Percentiles rank a stretch among this genome's conserved stretches.
Evolutionary conservation across 2,329 filamentous ascomycete genomes (phyloP).

Genomic region (Aureobasidium sp.): DNA sequence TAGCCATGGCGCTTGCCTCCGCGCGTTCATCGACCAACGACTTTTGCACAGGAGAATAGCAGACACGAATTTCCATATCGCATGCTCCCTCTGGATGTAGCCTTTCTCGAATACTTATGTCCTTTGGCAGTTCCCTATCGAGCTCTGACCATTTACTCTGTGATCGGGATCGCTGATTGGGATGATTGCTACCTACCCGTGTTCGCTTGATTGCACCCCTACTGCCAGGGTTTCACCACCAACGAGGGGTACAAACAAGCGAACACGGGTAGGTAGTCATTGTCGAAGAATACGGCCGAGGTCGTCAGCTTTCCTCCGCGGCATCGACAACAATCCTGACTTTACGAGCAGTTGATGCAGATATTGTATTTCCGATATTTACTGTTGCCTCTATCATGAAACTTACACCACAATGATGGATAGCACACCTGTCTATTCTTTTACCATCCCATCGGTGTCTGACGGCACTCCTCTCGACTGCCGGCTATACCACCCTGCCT

Average conservation of each 20-base stretch:
- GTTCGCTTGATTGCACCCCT: too few species aligned
- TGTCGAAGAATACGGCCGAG: background rate
- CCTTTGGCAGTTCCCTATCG: too few species aligned
- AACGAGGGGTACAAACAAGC: too few species aligned
- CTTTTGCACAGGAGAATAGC: too few species aligned
- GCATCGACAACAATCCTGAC: background rate
- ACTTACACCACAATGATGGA: background rate
- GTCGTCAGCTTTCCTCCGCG: background rate
- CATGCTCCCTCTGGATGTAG: background rate
- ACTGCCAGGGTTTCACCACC: too few species aligned
- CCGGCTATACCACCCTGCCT: conserved; percentile 61
- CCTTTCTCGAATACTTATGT: background rate
- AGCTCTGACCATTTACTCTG: background rate
- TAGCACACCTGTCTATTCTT: conserved; percentile 25
- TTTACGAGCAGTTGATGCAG: background rate
- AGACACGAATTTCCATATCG: background rate
- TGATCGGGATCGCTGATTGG: background rate
- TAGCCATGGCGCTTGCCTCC: too few species aligned
- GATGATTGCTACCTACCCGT: background rate
- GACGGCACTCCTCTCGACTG: conserved; percentile 70
- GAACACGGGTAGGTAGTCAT: too few species aligned
- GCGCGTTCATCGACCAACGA: too few species aligned
- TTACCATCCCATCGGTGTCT: conserved; percentile 77
- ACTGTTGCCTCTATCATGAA: background rate
- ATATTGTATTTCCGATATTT: background rate